Base-by-base conservation (phyloP, 148 eudicot species). In the Amaranthus hypochondriacus region DNA sequence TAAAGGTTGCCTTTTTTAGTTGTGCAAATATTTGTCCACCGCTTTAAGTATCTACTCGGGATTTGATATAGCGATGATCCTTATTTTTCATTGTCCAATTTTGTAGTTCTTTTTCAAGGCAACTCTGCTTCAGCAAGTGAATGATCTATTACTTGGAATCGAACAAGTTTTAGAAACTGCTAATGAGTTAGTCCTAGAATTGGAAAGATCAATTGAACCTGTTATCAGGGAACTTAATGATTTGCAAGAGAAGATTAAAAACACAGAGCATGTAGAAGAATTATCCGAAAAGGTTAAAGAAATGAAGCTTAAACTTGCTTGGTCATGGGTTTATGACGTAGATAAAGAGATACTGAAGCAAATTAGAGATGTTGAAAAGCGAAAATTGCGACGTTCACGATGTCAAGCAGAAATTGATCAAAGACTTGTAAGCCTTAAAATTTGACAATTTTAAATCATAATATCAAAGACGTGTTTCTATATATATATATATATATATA, bases 21-120 rank as follows among this genome's bases (percentile, higher is more conserved):
- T 67, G 18, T 52, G 49, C 65, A 9, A 56, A 14, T 47, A 56
- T 12, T 55, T 10, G 55, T 51, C 71, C 15, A 59, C 69, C 54
- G 48, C 76, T 18, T 66, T 51, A 47, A 65, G 39, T 55, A 56
- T 74, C 12, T 51, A 21, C 42, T 66, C 11, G 54, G 48, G 8
- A 9, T 57, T 43, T 64, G 7, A 12, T 74, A 18, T 68, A 69
- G 39, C 43, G 7, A 18, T 56, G 63, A 28, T 62, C 43, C 61
- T 72, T 64, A 55, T 75, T 87, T 70, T 83, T 71, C 48, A 57
- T 56, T 54, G 14, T 58, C 8, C 48, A 51, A 5, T 58, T 79
- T 58, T 13, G 11, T 88, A 96, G 99, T 96, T 96, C 72, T 96
- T 89, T 84, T 96, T 86, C 89, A 96, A 89, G 90, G 99, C 97